Base-by-base conservation (phyloP, 2,329 filamentous ascomycete genomes). In the Cladosporium sp. region DNA sequence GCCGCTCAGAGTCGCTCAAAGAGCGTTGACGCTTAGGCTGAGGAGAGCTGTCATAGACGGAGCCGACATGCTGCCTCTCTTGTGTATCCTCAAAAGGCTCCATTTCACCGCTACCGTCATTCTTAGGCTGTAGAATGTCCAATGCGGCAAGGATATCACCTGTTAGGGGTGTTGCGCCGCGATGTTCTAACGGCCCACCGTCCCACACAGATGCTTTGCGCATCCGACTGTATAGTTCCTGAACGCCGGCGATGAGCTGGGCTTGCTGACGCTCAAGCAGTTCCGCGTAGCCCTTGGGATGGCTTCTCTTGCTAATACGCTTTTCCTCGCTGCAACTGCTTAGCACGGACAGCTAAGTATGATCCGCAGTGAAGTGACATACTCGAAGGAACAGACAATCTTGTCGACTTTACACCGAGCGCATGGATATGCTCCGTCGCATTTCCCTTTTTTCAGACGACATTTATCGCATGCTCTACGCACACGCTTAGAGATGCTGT, bases 181-280 rank as follows among this genome's bases (percentile, higher is more conserved):
- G n/a, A 4, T 35, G 12, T 7, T 35, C 32, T 15, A 35, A 7
- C 6, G 43, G 43, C 51, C 78, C 74, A 20, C 79, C 78, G 8
- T 72, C 72, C 81, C 81, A 84, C 32, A 71, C 71, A 54, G 79
- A 72, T 27, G 76, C 76, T 32, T 70, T 70, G 25, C 72, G 67
- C 22, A 76, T 62, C 41, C 77, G 72, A 55, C 70, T 73, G 63
- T 84, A 84, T 35, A 83, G 67, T 62, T 82, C 78, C 61, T 81
- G 78, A 4, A 84, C 71, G 39, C 78, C 80, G 48, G 77, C 68
- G 22, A 84, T 79, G 6, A 84, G 72, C 67, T 82, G 80, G 16
- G 70, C 65, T 64, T 84, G 80, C 69, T 84, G 80, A 59, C 82
- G 79, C 60, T 84, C 81, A 39, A 84, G 75, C 79, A 84, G 82